Evolutionary conservation across 768 basidiomycete species (phyloP).

Genomic region (Baorangia bicolor): DNA sequence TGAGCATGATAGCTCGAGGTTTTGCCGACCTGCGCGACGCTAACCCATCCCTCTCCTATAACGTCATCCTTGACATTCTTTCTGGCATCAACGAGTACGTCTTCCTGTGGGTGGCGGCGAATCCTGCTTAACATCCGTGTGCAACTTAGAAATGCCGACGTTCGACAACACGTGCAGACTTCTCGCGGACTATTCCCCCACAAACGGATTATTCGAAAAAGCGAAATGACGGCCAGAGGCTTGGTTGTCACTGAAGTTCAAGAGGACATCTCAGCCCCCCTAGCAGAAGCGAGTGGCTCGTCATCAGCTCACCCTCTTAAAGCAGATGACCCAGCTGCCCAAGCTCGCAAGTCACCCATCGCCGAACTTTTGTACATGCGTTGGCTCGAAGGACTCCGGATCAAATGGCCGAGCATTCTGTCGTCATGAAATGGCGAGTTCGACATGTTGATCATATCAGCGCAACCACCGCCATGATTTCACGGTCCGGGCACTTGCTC

Average conservation of each 20-base stretch:
- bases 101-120: not conserved
- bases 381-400: slow-evolving; percentile 88
- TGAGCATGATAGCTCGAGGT: slow-evolving; percentile 87
- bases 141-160: slow-evolving; percentile 62
- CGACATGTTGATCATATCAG: not conserved
- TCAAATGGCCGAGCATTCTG: slow-evolving; percentile 84
- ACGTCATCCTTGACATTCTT: slow-evolving; percentile 84
- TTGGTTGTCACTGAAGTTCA: slow-evolving; percentile 81
- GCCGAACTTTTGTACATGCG: slow-evolving; percentile 96
- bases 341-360: slow-evolving; percentile 78
- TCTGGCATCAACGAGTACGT: slow-evolving; percentile 90
- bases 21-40: slow-evolving; percentile 82
- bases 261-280: slow-evolving; percentile 61
- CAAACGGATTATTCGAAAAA: slow-evolving; percentile 72
- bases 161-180: slow-evolving; percentile 81
- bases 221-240: slow-evolving; percentile 83
- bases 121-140: slow-evolving; percentile 5
- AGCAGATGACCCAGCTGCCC: slow-evolving; percentile 39
- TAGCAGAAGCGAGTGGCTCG: slow-evolving; percentile 35
- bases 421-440: slow-evolving; percentile 23
- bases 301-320: slow-evolving; percentile 31
- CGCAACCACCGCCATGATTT: not conserved
- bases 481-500: not conserved
- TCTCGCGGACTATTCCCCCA: slow-evolving; percentile 81
- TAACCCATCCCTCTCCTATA: slow-evolving; percentile 85